A percentile compares a stretch with the other conserved stretches of the same genome.
Conservation (phyloP, 257 asterid species). For the Solanum pimpinellifolium region DNA sequence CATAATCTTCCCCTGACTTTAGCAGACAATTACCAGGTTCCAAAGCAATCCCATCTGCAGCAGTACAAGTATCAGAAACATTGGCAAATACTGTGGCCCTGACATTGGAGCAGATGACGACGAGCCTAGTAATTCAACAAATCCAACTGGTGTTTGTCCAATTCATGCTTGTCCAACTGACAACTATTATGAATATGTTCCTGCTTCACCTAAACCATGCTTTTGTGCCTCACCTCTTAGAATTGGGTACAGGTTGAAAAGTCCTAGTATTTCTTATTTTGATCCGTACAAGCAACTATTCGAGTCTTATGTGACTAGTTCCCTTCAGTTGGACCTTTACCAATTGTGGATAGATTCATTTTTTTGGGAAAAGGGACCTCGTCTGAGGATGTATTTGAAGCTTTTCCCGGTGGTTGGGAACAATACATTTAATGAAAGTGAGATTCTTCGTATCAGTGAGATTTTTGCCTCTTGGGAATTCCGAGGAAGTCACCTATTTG, state of each 20-base stretch:
- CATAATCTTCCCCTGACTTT: neutral
- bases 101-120: slow-evolving; percentile 13
- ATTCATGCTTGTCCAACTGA: slow-evolving; percentile 27
- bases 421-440: slow-evolving; percentile 25
- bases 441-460: slow-evolving; percentile 17
- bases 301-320: slow-evolving; percentile 15
- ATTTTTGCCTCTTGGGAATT: slow-evolving; percentile 26
- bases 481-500: slow-evolving; percentile 21
- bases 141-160: slow-evolving; percentile 12
- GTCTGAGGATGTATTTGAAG: slow-evolving; percentile 38
- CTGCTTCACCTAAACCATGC: slow-evolving; percentile 29
- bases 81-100: slow-evolving; percentile 19
- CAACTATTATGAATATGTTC: slow-evolving; percentile 29
- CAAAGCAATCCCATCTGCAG: slow-evolving; percentile 33
- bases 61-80: slow-evolving; percentile 12
- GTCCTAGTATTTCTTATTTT: slow-evolving; percentile 40
- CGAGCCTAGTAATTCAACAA: neutral
- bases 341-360: slow-evolving; percentile 27
- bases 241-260: slow-evolving; percentile 39
- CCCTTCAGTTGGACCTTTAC: slow-evolving; percentile 17
- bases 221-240: slow-evolving; percentile 41
- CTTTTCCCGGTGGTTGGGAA: slow-evolving; percentile 23
- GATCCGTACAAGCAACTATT: slow-evolving; percentile 21
- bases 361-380: slow-evolving; percentile 39
- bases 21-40: slow-evolving; percentile 14